phyloP scores from a whole-genome alignment of 768 basidiomycete species.

The Serendipita vermifera region DNA sequence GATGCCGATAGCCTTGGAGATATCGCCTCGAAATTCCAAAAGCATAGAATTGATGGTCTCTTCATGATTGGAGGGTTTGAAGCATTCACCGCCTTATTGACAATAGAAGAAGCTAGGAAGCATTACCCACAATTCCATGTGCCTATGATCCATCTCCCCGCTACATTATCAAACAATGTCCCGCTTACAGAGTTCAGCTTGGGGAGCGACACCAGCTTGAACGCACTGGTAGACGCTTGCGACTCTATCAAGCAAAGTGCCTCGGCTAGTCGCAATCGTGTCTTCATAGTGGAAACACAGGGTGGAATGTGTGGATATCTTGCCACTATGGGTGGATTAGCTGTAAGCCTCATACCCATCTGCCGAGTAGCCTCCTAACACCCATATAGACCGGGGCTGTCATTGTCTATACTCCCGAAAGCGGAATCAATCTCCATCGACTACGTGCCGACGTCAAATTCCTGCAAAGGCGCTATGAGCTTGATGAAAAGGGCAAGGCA shows the following conservation, averaged over 20 bases:
- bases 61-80: conserved; percentile 95
- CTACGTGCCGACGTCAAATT: conserved; percentile 77
- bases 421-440: conserved; percentile 70
- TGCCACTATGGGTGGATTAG: conserved; percentile 88
- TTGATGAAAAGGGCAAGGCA: conserved; percentile 78
- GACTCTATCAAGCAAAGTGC: conserved; percentile 99
- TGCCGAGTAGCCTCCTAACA: too few relatives aligned
- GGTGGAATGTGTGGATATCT: conserved; percentile 95
- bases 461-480: conserved; percentile 68
- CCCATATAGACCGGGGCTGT: conserved; percentile 66
- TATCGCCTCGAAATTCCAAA: conserved; percentile 83
- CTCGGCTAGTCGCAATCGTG: conserved; percentile 86
- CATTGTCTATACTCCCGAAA: conserved; percentile 88
- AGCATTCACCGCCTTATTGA: conserved; percentile 67
- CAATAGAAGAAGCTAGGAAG: conserved; percentile 66
- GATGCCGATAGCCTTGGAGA: conserved; percentile 76
- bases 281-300: conserved; percentile 97
- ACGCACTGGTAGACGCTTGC: conserved; percentile 92
- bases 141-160: conserved; percentile 91
- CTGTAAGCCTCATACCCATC: conserved; percentile 45
- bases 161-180: conserved; percentile 96
- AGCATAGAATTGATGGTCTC: conserved; percentile 63
- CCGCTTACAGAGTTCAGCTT: conserved; percentile 93
- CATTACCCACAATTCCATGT: conserved; percentile 88
- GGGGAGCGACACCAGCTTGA: conserved; percentile 94